phyloP scores from a whole-genome alignment of 805 yeast species.

The Saccharomycopsis sp. region DNA sequence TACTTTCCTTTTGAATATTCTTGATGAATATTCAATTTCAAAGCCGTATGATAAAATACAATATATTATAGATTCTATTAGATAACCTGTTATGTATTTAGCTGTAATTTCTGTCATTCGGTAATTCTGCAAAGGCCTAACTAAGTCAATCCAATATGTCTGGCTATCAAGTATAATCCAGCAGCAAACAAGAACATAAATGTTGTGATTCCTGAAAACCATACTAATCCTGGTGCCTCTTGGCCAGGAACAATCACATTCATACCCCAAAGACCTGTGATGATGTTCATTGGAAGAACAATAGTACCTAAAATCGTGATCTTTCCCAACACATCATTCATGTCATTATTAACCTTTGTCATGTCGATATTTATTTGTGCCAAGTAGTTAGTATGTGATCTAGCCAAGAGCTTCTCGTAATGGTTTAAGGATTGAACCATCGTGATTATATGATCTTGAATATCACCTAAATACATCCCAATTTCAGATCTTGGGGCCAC shows the following conservation, averaged over 20 bases:
- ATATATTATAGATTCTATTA: no score
- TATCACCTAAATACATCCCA: constrained; percentile 92
- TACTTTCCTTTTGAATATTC: no score
- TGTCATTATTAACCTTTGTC: constrained; percentile 95
- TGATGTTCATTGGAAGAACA: constrained; percentile 91
- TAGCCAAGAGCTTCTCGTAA: constrained; percentile 85
- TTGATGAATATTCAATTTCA: no score
- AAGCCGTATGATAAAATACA: no score
- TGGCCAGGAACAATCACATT: constrained; percentile 96
- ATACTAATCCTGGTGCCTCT: constrained; percentile 44
- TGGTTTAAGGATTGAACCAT: constrained; percentile 95
- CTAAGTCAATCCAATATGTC: constrained; percentile 18
- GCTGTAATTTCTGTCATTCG: no score
- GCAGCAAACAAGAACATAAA: constrained; percentile 44
- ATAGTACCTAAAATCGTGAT: constrained; percentile 92
- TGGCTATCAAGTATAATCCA: constrained; percentile 31
- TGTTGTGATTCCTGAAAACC: constrained; percentile 54
- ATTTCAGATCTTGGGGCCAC: constrained; percentile 80
- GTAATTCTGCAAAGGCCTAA: no score
- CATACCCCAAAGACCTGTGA: constrained; percentile 99
- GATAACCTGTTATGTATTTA: no score
- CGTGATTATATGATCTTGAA: constrained; percentile 95
- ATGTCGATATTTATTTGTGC: constrained; percentile 97
- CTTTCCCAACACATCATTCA: constrained; percentile 92
- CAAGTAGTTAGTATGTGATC: constrained; percentile 90